A percentile compares a stretch with the other conserved stretches of the same genome.
Evolutionary conservation across 176 grass and related monocot species (phyloP).

Genomic region (Oropetium thomaeum): DNA sequence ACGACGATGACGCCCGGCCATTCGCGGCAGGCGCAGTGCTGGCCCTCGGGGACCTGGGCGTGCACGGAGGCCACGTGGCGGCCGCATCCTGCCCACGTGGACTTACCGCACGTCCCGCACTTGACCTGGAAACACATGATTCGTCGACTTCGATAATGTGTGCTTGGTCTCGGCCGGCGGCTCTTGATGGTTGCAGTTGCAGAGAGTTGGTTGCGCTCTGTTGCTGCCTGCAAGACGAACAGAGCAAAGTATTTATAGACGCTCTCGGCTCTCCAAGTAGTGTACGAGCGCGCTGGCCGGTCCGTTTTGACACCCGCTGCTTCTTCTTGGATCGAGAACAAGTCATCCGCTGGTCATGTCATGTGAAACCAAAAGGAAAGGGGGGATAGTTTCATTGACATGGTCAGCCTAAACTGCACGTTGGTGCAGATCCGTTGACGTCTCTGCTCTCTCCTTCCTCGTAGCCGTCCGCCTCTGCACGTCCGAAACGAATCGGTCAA

Average conservation of each 20-base stretch:
- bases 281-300: background rate
- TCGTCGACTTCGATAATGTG: no score
- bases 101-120: slow-evolving; percentile 68
- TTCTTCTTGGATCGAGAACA: no score
- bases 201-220: background rate
- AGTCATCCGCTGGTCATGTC: no score
- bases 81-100: slow-evolving; percentile 75
- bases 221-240: background rate
- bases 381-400: no score
- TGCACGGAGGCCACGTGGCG: slow-evolving; percentile 73
- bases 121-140: slow-evolving; percentile 76
- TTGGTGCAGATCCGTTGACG: no score
- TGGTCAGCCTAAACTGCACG: no score
- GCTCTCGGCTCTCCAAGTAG: no score
- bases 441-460: no score
- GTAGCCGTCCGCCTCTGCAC: no score
- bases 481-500: no score
- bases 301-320: background rate
- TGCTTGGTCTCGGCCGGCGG: background rate
- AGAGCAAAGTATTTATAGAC: background rate
- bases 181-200: background rate
- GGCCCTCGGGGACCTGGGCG: slow-evolving; percentile 58
- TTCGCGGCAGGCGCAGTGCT: slow-evolving; percentile 77
- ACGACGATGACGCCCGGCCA: slow-evolving; percentile 37
- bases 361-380: no score